phyloP scores from a whole-genome alignment of 495 filamentous ascomycete species.

The Ramalina intermedia region DNA sequence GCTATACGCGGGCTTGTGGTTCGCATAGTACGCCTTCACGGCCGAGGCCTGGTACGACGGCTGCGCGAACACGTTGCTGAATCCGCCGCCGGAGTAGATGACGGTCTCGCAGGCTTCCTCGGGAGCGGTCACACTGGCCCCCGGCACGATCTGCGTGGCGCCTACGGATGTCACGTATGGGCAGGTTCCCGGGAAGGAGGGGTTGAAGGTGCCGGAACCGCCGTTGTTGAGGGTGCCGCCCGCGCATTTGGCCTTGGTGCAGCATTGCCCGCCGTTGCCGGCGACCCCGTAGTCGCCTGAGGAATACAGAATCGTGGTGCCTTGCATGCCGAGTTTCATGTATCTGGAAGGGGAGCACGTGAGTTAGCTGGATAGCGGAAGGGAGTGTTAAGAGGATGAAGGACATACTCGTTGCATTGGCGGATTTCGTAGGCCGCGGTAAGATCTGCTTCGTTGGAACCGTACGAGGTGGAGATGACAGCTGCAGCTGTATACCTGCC shows the following conservation, averaged over 20 bases:
- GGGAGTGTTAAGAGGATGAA: not conserved
- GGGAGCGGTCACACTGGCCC: constrained; percentile 20
- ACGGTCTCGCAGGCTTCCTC: constrained; percentile 19
- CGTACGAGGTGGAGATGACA: constrained; percentile 34
- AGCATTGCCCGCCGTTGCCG: constrained; percentile 10
- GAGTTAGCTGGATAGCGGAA: no score
- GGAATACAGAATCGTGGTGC: constrained; percentile 24
- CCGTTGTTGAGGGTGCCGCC: constrained; percentile 2
- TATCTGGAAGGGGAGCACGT: not conserved
- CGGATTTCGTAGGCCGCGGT: constrained; percentile 24
- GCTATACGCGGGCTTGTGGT: constrained; percentile 8
- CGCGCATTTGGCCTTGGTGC: constrained; percentile 11
- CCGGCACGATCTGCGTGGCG: constrained; percentile 22
- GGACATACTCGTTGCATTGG: constrained; percentile 24
- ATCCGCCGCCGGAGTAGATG: constrained; percentile 33
- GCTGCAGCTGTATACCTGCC: constrained; percentile 29
- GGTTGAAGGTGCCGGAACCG: constrained; percentile 19
- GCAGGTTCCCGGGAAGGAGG: constrained; percentile 27
- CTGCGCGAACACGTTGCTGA: constrained; percentile 28
- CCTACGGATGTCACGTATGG: constrained; percentile 33
- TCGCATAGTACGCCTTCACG: constrained; percentile 16
- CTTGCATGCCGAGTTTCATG: constrained; percentile 32
- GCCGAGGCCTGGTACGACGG: constrained; percentile 25
- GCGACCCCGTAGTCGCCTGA: constrained; percentile 31
- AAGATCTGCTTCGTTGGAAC: constrained; percentile 23